These are phyloP conservation scores for Talaromyces islandicus DNA, from an alignment of 2,329 filamentous ascomycete genomes.

Conservation along the genomic window DNA sequence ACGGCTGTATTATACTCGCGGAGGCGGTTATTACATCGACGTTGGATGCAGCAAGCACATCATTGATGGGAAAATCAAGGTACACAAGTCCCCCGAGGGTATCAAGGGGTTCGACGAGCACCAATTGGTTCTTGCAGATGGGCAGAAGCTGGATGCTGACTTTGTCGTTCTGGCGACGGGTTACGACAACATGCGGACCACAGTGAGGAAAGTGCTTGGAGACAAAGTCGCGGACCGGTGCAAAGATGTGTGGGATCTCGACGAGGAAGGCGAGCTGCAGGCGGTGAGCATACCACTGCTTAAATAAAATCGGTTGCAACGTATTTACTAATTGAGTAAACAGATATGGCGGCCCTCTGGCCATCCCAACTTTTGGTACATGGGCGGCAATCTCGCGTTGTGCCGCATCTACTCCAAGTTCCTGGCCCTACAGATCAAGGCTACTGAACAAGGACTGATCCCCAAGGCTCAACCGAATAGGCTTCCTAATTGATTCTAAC, in stretches of 20 bases:
- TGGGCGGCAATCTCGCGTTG: conserved; percentile 59
- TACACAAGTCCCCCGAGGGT: conserved; percentile 52
- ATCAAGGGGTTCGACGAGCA: conserved; percentile 46
- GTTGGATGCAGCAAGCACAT: conserved; percentile 51
- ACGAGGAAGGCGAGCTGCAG: conserved; percentile 52
- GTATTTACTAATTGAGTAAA: background rate
- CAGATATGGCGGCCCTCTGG: conserved; percentile 52
- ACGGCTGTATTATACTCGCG: conserved; percentile 41
- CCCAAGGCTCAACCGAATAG: conserved; percentile 1
- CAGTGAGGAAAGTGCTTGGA: conserved; percentile 57
- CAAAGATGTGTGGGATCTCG: conserved; percentile 56
- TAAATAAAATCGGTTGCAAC: background rate
- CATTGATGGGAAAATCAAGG: conserved; percentile 53
- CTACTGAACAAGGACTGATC: conserved; percentile 34
- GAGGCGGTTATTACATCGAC: conserved; percentile 57
- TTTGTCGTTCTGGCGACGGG: conserved; percentile 59
- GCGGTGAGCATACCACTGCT: conserved; percentile 18
- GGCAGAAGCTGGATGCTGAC: conserved; percentile 52
- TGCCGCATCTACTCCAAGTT: conserved; percentile 56
- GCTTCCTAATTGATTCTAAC: background rate
- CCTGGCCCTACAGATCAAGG: conserved; percentile 47
- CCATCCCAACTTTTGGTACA: conserved; percentile 61
- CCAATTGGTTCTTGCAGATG: conserved; percentile 49
- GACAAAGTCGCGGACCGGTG: conserved; percentile 54
- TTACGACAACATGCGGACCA: conserved; percentile 63